Evolutionary conservation across 768 basidiomycete genomes (phyloP).

Genomic region (Psilocybe cubensis): DNA sequence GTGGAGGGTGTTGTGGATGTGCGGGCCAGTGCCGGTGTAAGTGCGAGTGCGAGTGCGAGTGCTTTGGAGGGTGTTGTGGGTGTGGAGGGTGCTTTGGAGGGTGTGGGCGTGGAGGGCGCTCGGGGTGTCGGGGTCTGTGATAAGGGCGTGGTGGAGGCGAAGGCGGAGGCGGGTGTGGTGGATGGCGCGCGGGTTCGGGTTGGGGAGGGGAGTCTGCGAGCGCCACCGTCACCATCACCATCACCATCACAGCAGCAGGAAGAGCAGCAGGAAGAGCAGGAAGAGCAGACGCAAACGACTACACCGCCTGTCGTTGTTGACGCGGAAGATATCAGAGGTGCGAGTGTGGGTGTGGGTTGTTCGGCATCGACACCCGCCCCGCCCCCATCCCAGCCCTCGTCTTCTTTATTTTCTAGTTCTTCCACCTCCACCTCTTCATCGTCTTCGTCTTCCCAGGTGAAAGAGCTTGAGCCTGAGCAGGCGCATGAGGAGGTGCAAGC

Average conservation of each 20-base stretch:
- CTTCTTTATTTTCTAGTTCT: too few species aligned
- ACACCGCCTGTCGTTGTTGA: neutral
- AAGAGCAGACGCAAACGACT: neutral
- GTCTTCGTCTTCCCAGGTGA: too few species aligned
- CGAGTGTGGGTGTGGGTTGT: too few species aligned
- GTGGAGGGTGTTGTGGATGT: too few species aligned
- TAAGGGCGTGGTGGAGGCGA: neutral
- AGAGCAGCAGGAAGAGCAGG: neutral
- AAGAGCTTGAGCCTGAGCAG: neutral
- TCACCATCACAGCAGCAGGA: neutral
- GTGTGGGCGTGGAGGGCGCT: neutral
- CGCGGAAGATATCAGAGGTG: neutral
- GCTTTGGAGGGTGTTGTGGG: neutral
- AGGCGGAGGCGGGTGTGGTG: neutral
- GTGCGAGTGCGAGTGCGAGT: neutral
- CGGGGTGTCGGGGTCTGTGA: neutral
- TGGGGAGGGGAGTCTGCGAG: neutral
- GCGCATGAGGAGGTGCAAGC: neutral
- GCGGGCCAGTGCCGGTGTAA: neutral
- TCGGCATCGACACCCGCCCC: too few species aligned
- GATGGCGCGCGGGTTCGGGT: neutral
- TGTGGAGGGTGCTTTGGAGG: neutral
- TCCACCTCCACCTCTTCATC: too few species aligned
- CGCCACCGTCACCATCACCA: too few species aligned
- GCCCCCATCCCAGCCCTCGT: too few species aligned